These are phyloP conservation scores for Solanum ossicruentum DNA, from an alignment of 257 asterid genomes.

Conservation along the genomic window DNA sequence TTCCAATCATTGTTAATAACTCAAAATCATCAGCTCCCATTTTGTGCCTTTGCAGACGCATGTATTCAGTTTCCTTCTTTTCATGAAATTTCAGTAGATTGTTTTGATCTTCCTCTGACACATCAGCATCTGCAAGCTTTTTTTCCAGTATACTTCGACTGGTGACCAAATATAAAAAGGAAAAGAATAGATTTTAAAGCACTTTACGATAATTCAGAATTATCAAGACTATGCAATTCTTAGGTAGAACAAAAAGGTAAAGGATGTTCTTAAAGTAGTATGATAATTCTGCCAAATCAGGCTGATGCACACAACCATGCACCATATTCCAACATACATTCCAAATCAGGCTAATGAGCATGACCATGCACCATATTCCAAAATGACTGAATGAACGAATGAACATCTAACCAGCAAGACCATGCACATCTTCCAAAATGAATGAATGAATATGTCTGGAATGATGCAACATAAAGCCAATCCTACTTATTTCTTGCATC, in stretches of 20 bases:
- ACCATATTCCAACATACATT: no score
- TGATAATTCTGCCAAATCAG: neutral
- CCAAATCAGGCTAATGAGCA: neutral
- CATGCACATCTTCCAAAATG: neutral
- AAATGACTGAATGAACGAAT: neutral
- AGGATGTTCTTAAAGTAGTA: neutral
- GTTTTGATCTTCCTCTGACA: constrained; percentile 93
- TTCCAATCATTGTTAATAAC: constrained; percentile 90
- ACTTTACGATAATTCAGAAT: neutral
- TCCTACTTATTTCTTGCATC: neutral
- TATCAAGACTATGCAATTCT: neutral
- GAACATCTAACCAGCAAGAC: neutral
- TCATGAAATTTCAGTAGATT: constrained; percentile 76
- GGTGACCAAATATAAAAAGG: constrained; percentile 15
- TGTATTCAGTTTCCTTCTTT: constrained; percentile 95
- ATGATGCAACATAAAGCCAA: neutral
- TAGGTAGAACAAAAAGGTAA: neutral
- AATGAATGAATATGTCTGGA: neutral
- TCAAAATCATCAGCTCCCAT: constrained; percentile 94
- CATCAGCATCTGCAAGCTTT: constrained; percentile 99
- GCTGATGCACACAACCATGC: neutral
- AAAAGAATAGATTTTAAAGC: neutral
- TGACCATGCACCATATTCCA: neutral
- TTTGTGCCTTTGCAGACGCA: constrained; percentile 98
- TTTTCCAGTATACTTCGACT: constrained; percentile 77